phyloP scores from a whole-genome alignment of 345 rosid species.

The Arabidopsis arenosa region DNA sequence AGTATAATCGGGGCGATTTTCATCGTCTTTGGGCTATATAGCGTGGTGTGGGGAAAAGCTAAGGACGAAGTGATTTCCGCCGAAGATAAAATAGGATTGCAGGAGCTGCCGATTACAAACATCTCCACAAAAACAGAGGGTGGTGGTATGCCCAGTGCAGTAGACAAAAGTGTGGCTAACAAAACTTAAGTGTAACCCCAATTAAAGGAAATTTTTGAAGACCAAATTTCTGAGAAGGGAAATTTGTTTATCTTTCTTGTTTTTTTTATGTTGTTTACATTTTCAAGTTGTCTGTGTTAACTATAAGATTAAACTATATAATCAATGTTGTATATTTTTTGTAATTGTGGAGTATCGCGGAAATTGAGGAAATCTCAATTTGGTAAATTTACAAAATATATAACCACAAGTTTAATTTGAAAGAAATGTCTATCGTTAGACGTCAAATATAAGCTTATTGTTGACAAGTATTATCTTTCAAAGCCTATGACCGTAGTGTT shows the following conservation, averaged over 20 bases:
- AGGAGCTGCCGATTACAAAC: constrained; percentile 60
- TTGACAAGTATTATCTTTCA: neutral
- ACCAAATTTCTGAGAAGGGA: constrained; percentile 32
- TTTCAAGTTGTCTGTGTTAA: constrained; percentile 11
- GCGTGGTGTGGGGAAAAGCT: constrained; percentile 93
- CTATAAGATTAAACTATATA: constrained; percentile 1
- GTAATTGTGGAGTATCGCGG: constrained; percentile 3
- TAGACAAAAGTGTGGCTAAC: constrained; percentile 15
- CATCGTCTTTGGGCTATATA: constrained; percentile 78
- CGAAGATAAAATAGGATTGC: constrained; percentile 46
- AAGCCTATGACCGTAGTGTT: neutral
- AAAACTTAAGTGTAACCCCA: neutral
- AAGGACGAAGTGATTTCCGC: constrained; percentile 52
- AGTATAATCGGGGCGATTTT: constrained; percentile 81
- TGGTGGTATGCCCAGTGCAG: constrained; percentile 27
- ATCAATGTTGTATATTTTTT: constrained; percentile 3
- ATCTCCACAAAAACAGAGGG: constrained; percentile 17
- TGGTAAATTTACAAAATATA: neutral
- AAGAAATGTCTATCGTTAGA: neutral
- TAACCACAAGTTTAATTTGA: neutral
- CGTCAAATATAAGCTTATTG: neutral
- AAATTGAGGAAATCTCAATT: constrained; percentile 7
- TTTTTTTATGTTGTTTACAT: constrained; percentile 29
- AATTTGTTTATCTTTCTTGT: constrained; percentile 30
- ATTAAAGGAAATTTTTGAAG: constrained; percentile 33